Base-by-base conservation (phyloP, 2,329 filamentous ascomycete species). In the Gnomoniopsis smithogilvyi region DNA sequence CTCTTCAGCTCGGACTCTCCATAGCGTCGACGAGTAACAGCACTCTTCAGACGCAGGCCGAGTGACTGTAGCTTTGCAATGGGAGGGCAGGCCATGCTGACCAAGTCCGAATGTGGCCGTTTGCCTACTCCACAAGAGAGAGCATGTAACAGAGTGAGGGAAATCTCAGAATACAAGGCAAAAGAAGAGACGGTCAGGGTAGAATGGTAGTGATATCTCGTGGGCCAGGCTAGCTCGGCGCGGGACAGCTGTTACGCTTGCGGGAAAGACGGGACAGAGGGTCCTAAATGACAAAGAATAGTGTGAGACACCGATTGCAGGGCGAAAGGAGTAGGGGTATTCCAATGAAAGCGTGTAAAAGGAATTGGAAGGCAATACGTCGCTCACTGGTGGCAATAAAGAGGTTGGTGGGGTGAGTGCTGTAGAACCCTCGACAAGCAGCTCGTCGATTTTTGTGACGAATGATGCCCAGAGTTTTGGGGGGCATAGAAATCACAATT, bases 1-100 rank as follows among this genome's bases (percentile, higher is more conserved):
- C 77, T 77, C 50, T 72, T 59, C 22, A 47, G 38, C 46, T 41
- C 38, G 26, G 64, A 69, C 67, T 78, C 80, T 58, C 75, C 72
- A 51, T 74, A 70, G 48, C 76, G 68, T 53, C 69, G 69, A 15
- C 71, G 60, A 38, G 47, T 56, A 48, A 59, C 52, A 14, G 55
- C 57, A 14, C 52, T 43, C 57, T 60, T 59, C 26, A 60, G 34
- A 15, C 54, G 54, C 33, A 56, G 34, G 47, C 54, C 50, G 46
- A 56, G 34, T 10, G 54, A 56, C 54, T 56, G 54, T 34, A 56
- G 36, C 46, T 56, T 56, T 38, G 46, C 46, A 21, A 51, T 30
- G 22, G 46, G 49, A 17, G 54, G 11, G 24, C 54, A 56, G 47
- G 47, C 54, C 54, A 56, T 50, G 47, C 14, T 50, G 47, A 26